Evolutionary conservation across 805 yeast species (phyloP).

Genomic region (Pichia deserticola): DNA sequence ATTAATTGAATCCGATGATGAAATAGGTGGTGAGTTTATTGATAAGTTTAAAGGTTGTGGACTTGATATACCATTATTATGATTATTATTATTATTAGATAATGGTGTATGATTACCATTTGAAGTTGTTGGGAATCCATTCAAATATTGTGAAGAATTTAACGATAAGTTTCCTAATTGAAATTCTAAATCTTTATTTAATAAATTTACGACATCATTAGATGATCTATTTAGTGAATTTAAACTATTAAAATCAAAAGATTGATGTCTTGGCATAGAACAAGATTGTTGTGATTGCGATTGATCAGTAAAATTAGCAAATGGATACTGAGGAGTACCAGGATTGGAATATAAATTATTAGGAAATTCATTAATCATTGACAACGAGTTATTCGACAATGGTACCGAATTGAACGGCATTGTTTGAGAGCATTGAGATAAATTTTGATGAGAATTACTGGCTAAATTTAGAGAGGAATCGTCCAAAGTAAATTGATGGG

Average conservation of each 20-base stretch:
- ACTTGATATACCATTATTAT: not conserved
- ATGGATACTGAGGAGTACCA: not conserved
- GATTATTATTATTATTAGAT: not conserved
- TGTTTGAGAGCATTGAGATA: not conserved
- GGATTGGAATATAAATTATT: not conserved
- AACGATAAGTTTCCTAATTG: constrained; percentile 15
- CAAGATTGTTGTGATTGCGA: not conserved
- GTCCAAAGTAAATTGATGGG: not conserved
- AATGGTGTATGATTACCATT: constrained; percentile 1
- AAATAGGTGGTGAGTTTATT: constrained; percentile 10
- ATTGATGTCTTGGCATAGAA: constrained; percentile 1
- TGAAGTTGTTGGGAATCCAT: not conserved
- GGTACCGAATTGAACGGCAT: not conserved
- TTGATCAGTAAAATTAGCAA: constrained; percentile 1
- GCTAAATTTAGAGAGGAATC: not conserved
- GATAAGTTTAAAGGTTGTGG: constrained; percentile 10
- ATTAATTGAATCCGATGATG: constrained; percentile 4
- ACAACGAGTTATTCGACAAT: not conserved
- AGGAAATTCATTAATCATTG: not conserved
- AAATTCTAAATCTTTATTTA: constrained; percentile 17
- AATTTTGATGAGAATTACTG: not conserved
- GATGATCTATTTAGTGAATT: constrained; percentile 4
- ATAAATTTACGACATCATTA: constrained; percentile 10
- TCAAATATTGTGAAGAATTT: constrained; percentile 8
- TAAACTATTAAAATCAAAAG: constrained; percentile 3